Conservation (phyloP, 202 grass and related monocot genomes). For the Schoenoplectus triqueter region DNA sequence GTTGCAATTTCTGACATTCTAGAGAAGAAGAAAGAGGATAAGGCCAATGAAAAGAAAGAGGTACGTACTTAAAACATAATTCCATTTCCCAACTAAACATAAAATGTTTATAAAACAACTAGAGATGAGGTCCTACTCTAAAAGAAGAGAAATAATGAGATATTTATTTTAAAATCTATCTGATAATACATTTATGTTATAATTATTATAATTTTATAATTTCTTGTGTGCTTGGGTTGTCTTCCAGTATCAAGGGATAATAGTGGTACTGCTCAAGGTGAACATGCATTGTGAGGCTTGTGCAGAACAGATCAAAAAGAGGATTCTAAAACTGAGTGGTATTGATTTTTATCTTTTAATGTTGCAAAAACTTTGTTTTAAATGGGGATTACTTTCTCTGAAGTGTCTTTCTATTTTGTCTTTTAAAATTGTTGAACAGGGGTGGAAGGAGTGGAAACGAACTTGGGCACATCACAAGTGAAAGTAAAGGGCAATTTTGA, state of each 20-base stretch:
- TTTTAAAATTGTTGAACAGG: conserved; percentile 46
- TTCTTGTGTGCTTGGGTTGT: background rate
- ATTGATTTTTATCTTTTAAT: conserved; percentile 18
- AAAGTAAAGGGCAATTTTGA: conserved; percentile 73
- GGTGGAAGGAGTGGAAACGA: conserved; percentile 61
- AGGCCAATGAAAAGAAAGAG: conserved; percentile 14
- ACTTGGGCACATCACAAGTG: conserved; percentile 59
- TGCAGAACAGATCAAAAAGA: conserved; percentile 56
- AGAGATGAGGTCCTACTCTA: background rate
- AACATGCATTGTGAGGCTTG: conserved; percentile 77
- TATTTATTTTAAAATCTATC: background rate
- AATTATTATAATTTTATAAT: background rate
- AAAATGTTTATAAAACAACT: background rate
- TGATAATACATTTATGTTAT: background rate
- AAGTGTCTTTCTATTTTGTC: conserved; percentile 4
- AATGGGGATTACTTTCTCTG: background rate
- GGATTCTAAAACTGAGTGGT: conserved; percentile 78
- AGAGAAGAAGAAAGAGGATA: conserved; percentile 21
- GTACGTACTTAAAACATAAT: conserved; percentile 12
- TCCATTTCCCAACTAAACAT: background rate
- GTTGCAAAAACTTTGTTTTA: background rate
- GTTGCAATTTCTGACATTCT: background rate
- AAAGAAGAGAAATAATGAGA: background rate
- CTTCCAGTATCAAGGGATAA: conserved; percentile 47
- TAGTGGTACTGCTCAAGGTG: conserved; percentile 58